Base-by-base conservation (phyloP, 495 filamentous ascomycete species). In the Massariosphaeria phaeospora region DNA sequence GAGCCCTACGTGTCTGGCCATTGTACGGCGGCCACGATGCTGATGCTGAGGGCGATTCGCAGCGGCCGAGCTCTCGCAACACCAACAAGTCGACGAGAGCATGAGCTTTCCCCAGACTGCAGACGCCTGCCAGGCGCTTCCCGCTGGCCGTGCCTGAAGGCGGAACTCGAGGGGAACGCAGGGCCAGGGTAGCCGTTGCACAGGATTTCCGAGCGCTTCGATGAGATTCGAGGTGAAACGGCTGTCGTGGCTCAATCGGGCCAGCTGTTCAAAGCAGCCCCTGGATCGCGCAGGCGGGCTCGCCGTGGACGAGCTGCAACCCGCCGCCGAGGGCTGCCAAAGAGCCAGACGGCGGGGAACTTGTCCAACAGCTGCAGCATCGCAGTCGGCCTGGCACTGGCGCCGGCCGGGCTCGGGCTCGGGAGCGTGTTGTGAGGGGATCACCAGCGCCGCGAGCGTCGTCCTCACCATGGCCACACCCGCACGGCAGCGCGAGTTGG, bases 101-200 rank as follows among this genome's bases (percentile, higher is more conserved):
- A 45, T n/a, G 43, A 58, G 59, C 54, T 38, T 55, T 63, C 59
- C 59, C 59, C 59, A 63, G 53, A 62, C 15, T 35, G 34, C 34
- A 6, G 17, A 4, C 38, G 6, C 38, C 8, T 3, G 24, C 6
- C 53, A 45, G 60, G 50, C 17, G 50, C 49, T 59, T 46, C 55
- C 51, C 49, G 49, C 60, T 17, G 39, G 51, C 55, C 55, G 61
- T 63, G 54, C 54, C n/a, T 17, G 12, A 38, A 25, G 26, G 35
- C 27, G 47, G 46, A 38, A 45, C 47, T 50, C 35, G 44, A 41
- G 44, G 50, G 30, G 43, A 17, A 38, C 36, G 36, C 9, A 38
- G n/a, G n/a, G n/a, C n/a, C n/a, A n/a, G n/a, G n/a, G n/a, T n/a
- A n/a, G n/a, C n/a, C n/a, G n/a, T n/a, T n/a, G 55, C 15, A 12